Conservation (phyloP, 106 monocot genomes). For the Phalaenopsis aphrodite region DNA sequence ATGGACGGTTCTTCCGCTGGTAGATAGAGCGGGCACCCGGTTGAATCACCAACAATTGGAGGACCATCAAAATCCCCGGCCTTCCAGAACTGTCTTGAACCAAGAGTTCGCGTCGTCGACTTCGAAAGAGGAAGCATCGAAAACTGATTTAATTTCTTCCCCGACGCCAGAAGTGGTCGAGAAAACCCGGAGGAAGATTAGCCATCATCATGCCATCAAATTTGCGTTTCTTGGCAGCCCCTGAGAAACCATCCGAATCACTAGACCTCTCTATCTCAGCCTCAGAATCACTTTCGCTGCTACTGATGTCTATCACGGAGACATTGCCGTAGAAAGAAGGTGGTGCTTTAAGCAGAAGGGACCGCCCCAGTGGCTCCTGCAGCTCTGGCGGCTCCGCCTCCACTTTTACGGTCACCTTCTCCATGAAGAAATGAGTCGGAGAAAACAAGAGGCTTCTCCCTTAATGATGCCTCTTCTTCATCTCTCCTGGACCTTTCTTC, state of each 20-base stretch:
- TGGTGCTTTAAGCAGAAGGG: neutral
- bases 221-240: neutral
- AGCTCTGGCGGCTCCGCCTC: neutral
- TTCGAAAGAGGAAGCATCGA: neutral
- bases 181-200: slow-evolving; percentile 7
- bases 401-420: neutral
- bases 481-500: slow-evolving; percentile 20
- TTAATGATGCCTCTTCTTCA: slow-evolving; percentile 12
- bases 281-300: slow-evolving; percentile 8
- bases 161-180: neutral
- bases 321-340: neutral
- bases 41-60: neutral
- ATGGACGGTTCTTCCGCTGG: too few relatives aligned
- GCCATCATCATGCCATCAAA: neutral
- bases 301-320: slow-evolving; percentile 2
- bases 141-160: neutral
- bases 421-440: too few relatives aligned
- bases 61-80: slow-evolving; percentile 4
- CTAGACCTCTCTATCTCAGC: neutral
- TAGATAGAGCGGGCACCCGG: too few relatives aligned
- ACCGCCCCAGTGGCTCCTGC: neutral
- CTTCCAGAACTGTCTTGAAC: slow-evolving; percentile 7
- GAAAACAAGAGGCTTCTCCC: neutral
- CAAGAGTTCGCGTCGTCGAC: neutral
- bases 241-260: neutral